A percentile compares a stretch with the other conserved stretches of the same genome.
Conservation (phyloP, 116 monocot species). For the Posidonia oceanica region DNA sequence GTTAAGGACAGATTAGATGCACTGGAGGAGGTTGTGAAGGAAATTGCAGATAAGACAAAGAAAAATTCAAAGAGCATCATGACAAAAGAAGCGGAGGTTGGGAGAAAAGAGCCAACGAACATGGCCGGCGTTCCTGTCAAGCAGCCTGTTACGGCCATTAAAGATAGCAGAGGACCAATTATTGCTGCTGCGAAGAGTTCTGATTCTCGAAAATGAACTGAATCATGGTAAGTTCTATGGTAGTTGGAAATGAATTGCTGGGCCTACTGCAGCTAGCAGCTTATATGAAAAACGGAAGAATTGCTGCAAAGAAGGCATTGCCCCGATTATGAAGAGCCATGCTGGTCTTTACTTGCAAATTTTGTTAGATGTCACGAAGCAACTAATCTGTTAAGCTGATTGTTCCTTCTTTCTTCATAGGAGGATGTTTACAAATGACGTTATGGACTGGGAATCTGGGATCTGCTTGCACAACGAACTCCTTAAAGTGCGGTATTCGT, state of each 20-base stretch:
- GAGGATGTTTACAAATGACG: no score
- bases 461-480: no score
- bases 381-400: neutral
- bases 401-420: neutral
- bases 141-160: neutral
- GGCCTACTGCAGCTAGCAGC: neutral
- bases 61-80: constrained; percentile 12
- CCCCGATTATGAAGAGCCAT: neutral
- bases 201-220: neutral
- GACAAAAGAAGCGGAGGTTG: neutral
- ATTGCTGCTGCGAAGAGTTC: neutral
- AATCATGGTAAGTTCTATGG: neutral
- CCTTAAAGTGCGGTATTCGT: no score
- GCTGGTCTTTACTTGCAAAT: neutral
- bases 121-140: neutral
- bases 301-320: neutral
- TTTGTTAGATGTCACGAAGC: neutral
- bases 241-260: neutral
- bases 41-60: constrained; percentile 49
- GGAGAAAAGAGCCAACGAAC: neutral
- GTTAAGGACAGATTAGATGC: constrained; percentile 60
- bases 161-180: neutral
- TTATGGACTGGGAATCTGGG: no score
- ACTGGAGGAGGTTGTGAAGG: constrained; percentile 64
- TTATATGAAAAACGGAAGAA: neutral